Evolutionary conservation across 2,329 filamentous ascomycete species (phyloP).

Genomic region (Microsporum audouinii): DNA sequence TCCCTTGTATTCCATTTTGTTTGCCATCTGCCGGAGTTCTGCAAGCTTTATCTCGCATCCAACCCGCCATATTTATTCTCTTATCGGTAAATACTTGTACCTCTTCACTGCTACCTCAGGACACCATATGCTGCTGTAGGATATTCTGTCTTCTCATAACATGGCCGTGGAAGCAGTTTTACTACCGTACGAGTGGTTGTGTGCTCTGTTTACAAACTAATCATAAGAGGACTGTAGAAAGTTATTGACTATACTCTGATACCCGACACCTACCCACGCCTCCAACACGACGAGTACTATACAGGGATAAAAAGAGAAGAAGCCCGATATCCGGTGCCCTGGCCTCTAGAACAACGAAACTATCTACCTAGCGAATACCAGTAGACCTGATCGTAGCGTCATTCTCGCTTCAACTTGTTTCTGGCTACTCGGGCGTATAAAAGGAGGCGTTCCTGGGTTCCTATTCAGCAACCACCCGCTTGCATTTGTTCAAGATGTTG

Average conservation of each 20-base stretch:
- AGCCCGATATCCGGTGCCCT: too few species aligned
- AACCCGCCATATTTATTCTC: neutral
- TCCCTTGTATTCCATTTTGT: neutral
- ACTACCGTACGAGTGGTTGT: neutral
- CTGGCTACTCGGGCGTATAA: neutral
- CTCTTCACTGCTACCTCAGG: neutral
- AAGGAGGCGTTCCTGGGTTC: neutral
- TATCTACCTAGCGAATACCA: too few species aligned
- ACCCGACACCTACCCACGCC: neutral
- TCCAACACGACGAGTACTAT: neutral
- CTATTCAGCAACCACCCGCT: neutral
- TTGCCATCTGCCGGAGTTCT: neutral
- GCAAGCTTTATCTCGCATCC: neutral
- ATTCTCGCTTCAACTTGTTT: neutral
- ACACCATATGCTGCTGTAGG: neutral
- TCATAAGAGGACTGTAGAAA: neutral
- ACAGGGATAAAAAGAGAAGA: too few species aligned
- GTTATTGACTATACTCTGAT: neutral
- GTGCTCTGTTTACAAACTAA: neutral
- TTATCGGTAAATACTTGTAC: neutral
- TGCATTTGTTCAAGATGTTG: constrained; percentile 56
- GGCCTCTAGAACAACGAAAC: too few species aligned
- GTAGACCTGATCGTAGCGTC: too few species aligned
- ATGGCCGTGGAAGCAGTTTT: neutral
- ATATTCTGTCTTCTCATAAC: neutral